These are phyloP conservation scores for Fusarium liriodendri DNA, from an alignment of 2,329 filamentous ascomycete genomes.

Conservation along the genomic window DNA sequence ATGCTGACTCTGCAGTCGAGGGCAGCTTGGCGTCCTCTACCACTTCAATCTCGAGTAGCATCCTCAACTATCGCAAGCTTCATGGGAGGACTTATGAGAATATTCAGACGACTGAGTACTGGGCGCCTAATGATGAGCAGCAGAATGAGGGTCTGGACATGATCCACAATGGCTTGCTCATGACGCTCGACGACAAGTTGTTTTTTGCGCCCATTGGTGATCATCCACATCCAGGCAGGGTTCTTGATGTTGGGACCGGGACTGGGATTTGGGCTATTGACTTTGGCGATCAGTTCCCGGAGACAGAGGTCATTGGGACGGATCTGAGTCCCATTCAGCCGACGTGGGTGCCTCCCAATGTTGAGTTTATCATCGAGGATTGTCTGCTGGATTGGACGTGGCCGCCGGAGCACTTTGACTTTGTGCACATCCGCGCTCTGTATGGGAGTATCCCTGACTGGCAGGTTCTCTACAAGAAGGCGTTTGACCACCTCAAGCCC, in stretches of 20 bases:
- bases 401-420: slow-evolving; percentile 61
- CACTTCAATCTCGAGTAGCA: slow-evolving; percentile 28
- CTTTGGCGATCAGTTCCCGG: slow-evolving; percentile 46
- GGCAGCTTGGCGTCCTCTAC: slow-evolving; percentile 14
- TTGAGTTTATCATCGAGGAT: slow-evolving; percentile 51
- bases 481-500: slow-evolving; percentile 60
- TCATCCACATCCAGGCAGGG: slow-evolving; percentile 33
- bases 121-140: slow-evolving; percentile 39
- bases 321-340: slow-evolving; percentile 53
- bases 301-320: slow-evolving; percentile 46
- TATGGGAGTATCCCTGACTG: slow-evolving; percentile 69
- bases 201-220: slow-evolving; percentile 39
- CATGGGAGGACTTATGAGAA: slow-evolving; percentile 36
- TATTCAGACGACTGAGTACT: slow-evolving; percentile 29
- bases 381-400: slow-evolving; percentile 56
- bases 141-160: background rate
- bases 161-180: slow-evolving; percentile 2
- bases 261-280: slow-evolving; percentile 65
- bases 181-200: slow-evolving; percentile 38
- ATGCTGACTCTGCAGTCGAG: slow-evolving; percentile 9
- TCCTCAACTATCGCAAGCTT: slow-evolving; percentile 27
- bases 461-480: slow-evolving; percentile 62
- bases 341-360: slow-evolving; percentile 44
- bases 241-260: slow-evolving; percentile 66
- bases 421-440: slow-evolving; percentile 68